Conservation (phyloP, 352 stramenopile genomes). For the Globisporangium ultimum region DNA sequence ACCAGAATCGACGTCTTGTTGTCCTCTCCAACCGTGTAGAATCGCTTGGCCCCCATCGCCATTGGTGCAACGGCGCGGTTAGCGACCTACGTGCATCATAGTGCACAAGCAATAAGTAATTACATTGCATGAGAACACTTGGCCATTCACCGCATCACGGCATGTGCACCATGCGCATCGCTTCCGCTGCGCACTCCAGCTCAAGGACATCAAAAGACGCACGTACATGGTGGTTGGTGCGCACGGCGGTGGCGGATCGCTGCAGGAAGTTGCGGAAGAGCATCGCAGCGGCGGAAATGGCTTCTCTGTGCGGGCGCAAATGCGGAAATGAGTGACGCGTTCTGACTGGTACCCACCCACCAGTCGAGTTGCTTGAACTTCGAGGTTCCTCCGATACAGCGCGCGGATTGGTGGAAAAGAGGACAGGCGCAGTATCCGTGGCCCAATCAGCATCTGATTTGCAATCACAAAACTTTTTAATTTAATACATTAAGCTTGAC, state of each 20-base stretch:
- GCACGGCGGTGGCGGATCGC: constrained; percentile 1
- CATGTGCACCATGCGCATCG: background rate
- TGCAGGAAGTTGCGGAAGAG: constrained; percentile 12
- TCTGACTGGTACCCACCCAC: background rate
- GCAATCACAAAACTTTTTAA: background rate
- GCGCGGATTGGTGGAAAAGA: background rate
- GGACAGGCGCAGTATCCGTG: background rate
- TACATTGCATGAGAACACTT: background rate
- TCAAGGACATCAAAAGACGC: background rate
- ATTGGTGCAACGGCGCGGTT: constrained; percentile 6
- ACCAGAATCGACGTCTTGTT: constrained; percentile 77
- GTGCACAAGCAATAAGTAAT: background rate
- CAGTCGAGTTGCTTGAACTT: background rate
- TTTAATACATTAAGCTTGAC: background rate
- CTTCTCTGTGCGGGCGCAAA: background rate
- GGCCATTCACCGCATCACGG: background rate
- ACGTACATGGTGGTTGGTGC: constrained; percentile 6
- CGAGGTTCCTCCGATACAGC: no score
- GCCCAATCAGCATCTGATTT: background rate
- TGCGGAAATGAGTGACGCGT: constrained; percentile 2
- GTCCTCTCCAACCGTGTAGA: constrained; percentile 32
- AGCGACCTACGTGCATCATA: background rate
- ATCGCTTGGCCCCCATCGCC: constrained; percentile 4
- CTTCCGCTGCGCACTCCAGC: no score
- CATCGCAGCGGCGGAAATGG: background rate